Evolutionary conservation across 2,329 filamentous ascomycete species (phyloP).

Genomic region (Cladosporium velox): DNA sequence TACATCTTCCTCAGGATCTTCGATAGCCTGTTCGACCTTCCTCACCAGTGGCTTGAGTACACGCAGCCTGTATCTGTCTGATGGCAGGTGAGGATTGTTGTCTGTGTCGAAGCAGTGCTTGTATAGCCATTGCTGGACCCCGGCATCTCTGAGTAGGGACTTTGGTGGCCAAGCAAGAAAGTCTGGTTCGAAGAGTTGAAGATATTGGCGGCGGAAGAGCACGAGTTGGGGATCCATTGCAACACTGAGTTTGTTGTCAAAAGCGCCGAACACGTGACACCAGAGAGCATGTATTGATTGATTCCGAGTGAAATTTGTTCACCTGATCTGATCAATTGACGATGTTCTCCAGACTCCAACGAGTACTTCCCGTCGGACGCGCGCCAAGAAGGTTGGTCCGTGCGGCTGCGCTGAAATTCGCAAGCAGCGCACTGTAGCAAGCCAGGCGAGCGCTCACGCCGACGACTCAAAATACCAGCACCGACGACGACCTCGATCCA

Average conservation of each 20-base stretch:
- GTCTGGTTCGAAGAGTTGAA: constrained; percentile 69
- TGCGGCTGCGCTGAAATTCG: no score
- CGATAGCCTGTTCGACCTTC: constrained; percentile 71
- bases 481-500: constrained; percentile 21
- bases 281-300: not conserved
- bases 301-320: no score
- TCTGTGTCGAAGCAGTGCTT: constrained; percentile 65
- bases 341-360: no score
- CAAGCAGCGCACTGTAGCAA: no score
- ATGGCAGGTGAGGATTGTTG: constrained; percentile 59
- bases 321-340: no score
- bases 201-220: constrained; percentile 70
- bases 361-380: no score
- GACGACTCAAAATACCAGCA: not conserved
- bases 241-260: not conserved
- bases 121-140: constrained; percentile 68
- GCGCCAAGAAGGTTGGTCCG: no score
- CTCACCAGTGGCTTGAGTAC: constrained; percentile 72
- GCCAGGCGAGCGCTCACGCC: no score
- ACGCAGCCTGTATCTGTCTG: constrained; percentile 68
- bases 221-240: constrained; percentile 39
- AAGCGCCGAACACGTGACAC: not conserved
- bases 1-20: constrained; percentile 87
- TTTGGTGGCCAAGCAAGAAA: constrained; percentile 65
- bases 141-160: constrained; percentile 58